phyloP scores from a whole-genome alignment of 208 protist genomes.

The Crithidia bombi region DNA sequence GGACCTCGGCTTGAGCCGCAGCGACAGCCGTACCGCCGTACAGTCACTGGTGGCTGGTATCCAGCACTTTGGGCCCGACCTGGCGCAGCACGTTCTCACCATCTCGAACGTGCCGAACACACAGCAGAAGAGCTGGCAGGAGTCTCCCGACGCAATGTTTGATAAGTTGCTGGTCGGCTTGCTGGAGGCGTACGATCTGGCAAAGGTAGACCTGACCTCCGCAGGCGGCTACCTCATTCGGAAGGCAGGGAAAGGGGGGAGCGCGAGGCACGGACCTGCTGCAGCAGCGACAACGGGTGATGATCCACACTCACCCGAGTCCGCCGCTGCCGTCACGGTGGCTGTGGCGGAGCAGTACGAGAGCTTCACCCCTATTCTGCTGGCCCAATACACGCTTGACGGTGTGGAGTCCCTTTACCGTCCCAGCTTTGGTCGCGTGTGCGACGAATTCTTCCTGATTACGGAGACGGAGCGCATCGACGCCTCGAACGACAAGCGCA shows the following conservation, averaged over 20 bases:
- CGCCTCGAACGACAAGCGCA: conserved; percentile 79
- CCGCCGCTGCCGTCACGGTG: conserved; percentile 13
- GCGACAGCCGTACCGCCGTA: conserved; percentile 50
- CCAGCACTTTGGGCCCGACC: conserved; percentile 69
- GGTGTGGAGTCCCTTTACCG: conserved; percentile 50
- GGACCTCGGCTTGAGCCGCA: conserved; percentile 48
- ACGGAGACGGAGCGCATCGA: conserved; percentile 91
- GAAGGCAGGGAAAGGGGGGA: conserved; percentile 14
- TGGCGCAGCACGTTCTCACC: conserved; percentile 80
- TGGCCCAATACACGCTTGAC: conserved; percentile 76
- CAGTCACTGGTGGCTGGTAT: conserved; percentile 61
- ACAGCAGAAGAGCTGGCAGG: conserved; percentile 41
- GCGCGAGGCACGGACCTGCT: not conserved
- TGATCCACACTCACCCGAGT: too few relatives aligned
- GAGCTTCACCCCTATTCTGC: conserved; percentile 92
- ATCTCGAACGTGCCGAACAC: conserved; percentile 38
- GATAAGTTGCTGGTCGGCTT: conserved; percentile 50
- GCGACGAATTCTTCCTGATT: conserved; percentile 94
- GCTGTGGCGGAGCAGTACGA: conserved; percentile 68
- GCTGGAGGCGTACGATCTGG: conserved; percentile 58
- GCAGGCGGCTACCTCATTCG: conserved; percentile 71
- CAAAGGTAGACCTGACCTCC: conserved; percentile 39
- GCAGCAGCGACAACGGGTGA: not conserved
- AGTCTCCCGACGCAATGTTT: conserved; percentile 44
- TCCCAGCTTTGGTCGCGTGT: conserved; percentile 88